Evolutionary conservation across 1,284 basidiomycete species (phyloP), one percentile per base, ranked within the genome.

Genomic region (Coniferiporia weirii): DNA sequence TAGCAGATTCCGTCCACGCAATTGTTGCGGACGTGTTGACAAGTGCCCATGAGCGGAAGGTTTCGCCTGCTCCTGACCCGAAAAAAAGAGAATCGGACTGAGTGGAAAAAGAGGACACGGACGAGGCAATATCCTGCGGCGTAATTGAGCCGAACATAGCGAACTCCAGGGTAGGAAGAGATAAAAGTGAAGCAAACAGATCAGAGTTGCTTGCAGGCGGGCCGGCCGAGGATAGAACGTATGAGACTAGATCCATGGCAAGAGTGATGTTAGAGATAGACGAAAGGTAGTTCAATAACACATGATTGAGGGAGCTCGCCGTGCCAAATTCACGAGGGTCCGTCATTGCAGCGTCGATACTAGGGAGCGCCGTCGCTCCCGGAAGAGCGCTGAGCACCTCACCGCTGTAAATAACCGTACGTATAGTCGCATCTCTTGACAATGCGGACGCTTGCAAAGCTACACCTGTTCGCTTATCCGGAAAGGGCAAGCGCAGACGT

Each of bases 321-420:
- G 82, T 83, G 12, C 84, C 85, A 64, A 78, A 84, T 61, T 73
- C 73, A 27, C 76, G 77, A 52, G 82, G 78, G 64, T 85, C 76
- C 19, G 70, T 66, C n/a, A 73, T 70, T 34, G 67, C 52, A n/a
- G 66, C 56, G 8, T 72, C 68, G 22, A 73, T 63, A 20, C 66
- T 67, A 13, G 72, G 67, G 17, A 68, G 59, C 45, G 69, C 68
- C 1, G 68, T 63, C 6, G 68, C 64, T 20, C 66, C 69, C 32
- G 79, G 77, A 51, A 79, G 66, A 1, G 76, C 71, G 64, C 79
- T 80, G 48, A 85, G 72, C 27, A 76, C 65, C 63, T 76, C 76
- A 44, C 82, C 82, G 32, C 69, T 75, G 63, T 79, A 79, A 22
- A 85, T 57, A 10, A 84, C 70, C 7, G 72, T 76, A 17, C 85